Conservation (phyloP, 441 rosid species). For the Populus hybrid region DNA sequence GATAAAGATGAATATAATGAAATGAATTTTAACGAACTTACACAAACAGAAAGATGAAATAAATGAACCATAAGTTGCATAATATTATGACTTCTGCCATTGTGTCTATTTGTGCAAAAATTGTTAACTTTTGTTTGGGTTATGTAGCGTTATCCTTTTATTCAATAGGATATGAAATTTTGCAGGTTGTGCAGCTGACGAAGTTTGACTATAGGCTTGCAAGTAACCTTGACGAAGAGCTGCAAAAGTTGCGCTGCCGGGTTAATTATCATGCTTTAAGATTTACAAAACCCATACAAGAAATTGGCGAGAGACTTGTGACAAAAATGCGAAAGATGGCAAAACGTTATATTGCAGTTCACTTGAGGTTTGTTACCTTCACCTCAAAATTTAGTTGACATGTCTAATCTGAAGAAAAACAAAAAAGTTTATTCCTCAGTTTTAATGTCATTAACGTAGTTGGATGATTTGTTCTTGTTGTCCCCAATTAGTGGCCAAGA, state of each 20-base stretch:
- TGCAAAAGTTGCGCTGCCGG: slow-evolving; percentile 90
- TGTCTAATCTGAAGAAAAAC: not conserved
- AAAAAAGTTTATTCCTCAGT: no score
- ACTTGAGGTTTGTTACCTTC: slow-evolving; percentile 59
- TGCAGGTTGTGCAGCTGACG: slow-evolving; percentile 94
- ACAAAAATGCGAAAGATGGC: slow-evolving; percentile 77
- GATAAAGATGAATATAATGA: no score
- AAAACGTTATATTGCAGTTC: slow-evolving; percentile 78
- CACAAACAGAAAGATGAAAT: no score
- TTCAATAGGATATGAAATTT: slow-evolving; percentile 9
- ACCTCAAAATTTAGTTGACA: not conserved
- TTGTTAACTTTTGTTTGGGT: not conserved
- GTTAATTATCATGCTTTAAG: slow-evolving; percentile 88
- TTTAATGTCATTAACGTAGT: no score
- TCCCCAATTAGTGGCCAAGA: no score
- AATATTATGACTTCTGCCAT: no score
- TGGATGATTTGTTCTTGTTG: no score
- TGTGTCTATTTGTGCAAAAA: no score
- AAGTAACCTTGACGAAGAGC: slow-evolving; percentile 80
- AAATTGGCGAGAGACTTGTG: slow-evolving; percentile 74
- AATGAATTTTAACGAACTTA: no score
- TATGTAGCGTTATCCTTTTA: no score
- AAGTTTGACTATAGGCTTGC: slow-evolving; percentile 98
- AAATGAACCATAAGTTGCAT: no score
- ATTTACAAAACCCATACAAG: slow-evolving; percentile 77